A percentile compares a stretch with the other conserved stretches of the same genome.
Conservation (phyloP, 2,329 filamentous ascomycete genomes). For the Verticillium nonalfalfae region DNA sequence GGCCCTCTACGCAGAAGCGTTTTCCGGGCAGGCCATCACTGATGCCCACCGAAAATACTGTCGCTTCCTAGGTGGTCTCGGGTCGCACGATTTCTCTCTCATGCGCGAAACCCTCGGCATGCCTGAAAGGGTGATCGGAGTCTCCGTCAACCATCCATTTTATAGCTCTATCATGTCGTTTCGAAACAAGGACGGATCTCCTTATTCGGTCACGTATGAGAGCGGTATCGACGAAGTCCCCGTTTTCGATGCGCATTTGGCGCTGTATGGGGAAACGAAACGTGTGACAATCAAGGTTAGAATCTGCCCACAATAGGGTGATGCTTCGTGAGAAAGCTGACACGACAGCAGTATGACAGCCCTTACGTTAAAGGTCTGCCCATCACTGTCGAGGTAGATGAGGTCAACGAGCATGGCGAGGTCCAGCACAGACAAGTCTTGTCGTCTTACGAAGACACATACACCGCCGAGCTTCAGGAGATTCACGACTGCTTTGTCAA, state of each 20-base stretch:
- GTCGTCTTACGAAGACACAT: constrained; percentile 18
- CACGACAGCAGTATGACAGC: constrained; percentile 35
- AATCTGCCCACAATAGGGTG: neutral
- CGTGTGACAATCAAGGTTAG: constrained; percentile 23
- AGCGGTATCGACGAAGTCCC: constrained; percentile 42
- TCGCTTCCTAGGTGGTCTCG: constrained; percentile 38
- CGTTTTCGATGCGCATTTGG: constrained; percentile 35
- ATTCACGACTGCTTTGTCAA: constrained; percentile 13
- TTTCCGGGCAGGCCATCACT: constrained; percentile 20
- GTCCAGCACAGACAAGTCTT: constrained; percentile 23
- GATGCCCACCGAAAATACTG: constrained; percentile 22
- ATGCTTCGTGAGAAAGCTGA: neutral
- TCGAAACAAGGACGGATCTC: constrained; percentile 6
- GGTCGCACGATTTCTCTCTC: constrained; percentile 45
- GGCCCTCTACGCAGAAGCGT: constrained; percentile 23
- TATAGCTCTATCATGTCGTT: constrained; percentile 8
- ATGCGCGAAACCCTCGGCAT: constrained; percentile 38
- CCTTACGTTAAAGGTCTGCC: constrained; percentile 39
- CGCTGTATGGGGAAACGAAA: constrained; percentile 40
- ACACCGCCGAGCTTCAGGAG: constrained; percentile 16
- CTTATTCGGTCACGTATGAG: constrained; percentile 43
- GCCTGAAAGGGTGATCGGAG: constrained; percentile 12
- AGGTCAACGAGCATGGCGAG: constrained; percentile 26
- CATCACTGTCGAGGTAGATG: constrained; percentile 27
- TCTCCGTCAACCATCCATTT: constrained; percentile 4